Percentiles rank a stretch among this genome's conserved stretches.
phyloP scores from a whole-genome alignment of 768 basidiomycete species.

The Hygrophoropsis aurantiaca region DNA sequence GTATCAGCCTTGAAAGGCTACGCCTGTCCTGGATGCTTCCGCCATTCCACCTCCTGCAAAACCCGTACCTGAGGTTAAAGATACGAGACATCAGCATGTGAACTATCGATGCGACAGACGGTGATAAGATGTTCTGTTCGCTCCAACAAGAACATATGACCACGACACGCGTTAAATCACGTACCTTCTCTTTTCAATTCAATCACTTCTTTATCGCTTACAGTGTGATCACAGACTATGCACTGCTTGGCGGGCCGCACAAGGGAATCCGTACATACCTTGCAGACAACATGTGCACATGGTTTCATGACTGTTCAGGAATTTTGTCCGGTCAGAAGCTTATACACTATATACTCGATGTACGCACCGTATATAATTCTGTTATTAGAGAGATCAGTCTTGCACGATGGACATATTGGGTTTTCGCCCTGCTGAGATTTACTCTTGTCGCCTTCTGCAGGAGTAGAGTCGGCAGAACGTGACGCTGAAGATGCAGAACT shows the following conservation, averaged over 20 bases:
- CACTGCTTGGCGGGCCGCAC: conserved; percentile 79
- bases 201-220: conserved; percentile 73
- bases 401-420: conserved; percentile 87
- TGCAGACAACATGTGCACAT: conserved; percentile 91
- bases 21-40: conserved; percentile 76
- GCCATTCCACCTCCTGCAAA: conserved; percentile 94
- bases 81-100: neutral
- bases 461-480: conserved; percentile 37
- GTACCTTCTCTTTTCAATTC: conserved; percentile 87
- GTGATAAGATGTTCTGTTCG: neutral
- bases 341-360: neutral
- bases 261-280: conserved; percentile 87
- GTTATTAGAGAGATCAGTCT: conserved; percentile 80
- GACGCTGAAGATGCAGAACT: conserved; percentile 38
- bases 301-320: conserved; percentile 65
- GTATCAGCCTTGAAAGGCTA: conserved; percentile 81
- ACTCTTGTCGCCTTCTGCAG: conserved; percentile 30
- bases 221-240: conserved; percentile 73
- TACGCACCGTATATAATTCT: conserved; percentile 65
- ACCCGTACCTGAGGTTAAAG: conserved; percentile 65
- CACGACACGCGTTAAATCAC: conserved; percentile 13
- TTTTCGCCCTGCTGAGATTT: conserved; percentile 57
- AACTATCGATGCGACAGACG: neutral
- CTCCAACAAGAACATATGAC: neutral
- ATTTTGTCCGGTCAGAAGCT: neutral